Evolutionary conservation across 1,284 basidiomycete species (phyloP), one percentile per base, ranked within the genome.

Genomic region (Ganoderma sinense): DNA sequence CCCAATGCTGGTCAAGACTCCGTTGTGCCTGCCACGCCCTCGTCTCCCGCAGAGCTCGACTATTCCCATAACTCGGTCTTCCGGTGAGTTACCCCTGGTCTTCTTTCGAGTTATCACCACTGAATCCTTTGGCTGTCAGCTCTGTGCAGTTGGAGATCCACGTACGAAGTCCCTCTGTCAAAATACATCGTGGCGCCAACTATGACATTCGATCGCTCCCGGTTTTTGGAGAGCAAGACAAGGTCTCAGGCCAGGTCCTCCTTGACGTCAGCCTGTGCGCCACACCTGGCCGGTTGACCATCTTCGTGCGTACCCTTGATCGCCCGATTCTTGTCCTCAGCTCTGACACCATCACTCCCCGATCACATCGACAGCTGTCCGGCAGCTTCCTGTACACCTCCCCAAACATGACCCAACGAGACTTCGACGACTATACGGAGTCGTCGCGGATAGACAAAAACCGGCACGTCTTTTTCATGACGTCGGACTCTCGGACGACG

Each of bases 221-320:
- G 1, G 87, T 91, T 16, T 92, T 90, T 73, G 84, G 85, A 45
- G 85, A 88, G 66, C 84, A 86, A 61, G 89, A 91, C 76, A 84
- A 83, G 71, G 82, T 92, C n/a, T 81, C 83, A 70, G 91, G 91
- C 45, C 86, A 84, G 64, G 83, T 92, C 29, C 82, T 84, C 20
- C 82, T 92, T 8, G 87, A 89, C 72, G 82, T 86, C 26, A 56
- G 83, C 75, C 71, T 88, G 82, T 77, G 80, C 81, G 62, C 84
- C 80, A 71, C 70, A 11, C 83, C 83, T 2, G 91, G 91, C n/a
- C 85, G 84, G n/a, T 78, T 92, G 64, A 82, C 84, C 16, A 81
- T 92, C 56, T 83, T 87, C 29, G 91, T 91, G 74, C 73, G 88
- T 77, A 11, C 62, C 8, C 36, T 63, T 39, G 45, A 40, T 39